Evolutionary conservation across 2,329 filamentous ascomycete genomes (phyloP), one percentile per base, ranked within the genome.

Genomic region (Aspergillus clavatus): DNA sequence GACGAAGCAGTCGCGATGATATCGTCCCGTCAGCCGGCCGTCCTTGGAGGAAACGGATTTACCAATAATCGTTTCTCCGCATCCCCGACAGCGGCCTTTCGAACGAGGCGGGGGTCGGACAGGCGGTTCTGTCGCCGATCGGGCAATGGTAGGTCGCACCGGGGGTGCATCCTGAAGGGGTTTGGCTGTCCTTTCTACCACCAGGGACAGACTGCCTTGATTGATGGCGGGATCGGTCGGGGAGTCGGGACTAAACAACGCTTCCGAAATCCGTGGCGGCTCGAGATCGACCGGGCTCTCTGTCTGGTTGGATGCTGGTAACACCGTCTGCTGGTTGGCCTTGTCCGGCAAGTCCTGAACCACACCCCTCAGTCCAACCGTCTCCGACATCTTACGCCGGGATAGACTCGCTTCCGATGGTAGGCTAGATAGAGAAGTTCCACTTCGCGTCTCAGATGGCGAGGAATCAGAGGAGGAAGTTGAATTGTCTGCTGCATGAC

Each of bases 41-140:
- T 96, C 93, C 0, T 89, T 89, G 11, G 89, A 95, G 26, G 91
- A 95, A 46, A 98, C 83, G 1, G 89, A 95, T 70, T 96, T 97
- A 16, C 89, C 91, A 36, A 82, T 80, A 57, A 98, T 97, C 5
- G 78, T 72, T 37, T 85, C 73, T 3, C 80, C 76, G 66, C 93
- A 98, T 1, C 87, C 87, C 59, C 89, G 87, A 72, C 93, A 98
- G 51, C 81, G 81, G 2, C 88, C 87, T 45, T 87, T 85, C 12
- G 78, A 78, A 16, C 62, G 59, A 7, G 70, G 63, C 5, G 65
- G 62, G 31, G 73, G 70, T 22, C 71, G 67, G 8, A 68, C 71
- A 29, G 68, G 60, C 18, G 65, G 63, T 42, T 58, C 46, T 1
- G 65, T 59, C 43, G 55, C n/a, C 41, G 49, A 45, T 37, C 42